Percentiles rank a stretch among this genome's conserved stretches.
phyloP scores from a whole-genome alignment of 2,329 filamentous ascomycete species.

The Mollisiaceae sp. region DNA sequence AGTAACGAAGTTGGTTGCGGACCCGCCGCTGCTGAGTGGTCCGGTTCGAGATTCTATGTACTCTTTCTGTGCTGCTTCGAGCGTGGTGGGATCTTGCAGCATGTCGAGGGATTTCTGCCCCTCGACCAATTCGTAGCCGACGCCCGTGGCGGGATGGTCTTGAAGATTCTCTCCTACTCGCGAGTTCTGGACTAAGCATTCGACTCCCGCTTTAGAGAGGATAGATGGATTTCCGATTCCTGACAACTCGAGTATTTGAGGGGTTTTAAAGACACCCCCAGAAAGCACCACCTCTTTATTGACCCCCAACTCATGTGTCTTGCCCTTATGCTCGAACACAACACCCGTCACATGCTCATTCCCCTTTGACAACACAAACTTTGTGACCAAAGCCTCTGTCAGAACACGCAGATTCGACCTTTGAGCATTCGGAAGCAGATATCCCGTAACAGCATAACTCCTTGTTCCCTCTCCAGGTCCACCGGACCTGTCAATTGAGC shows the following conservation, averaged over 20 bases:
- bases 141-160: constrained; percentile 15
- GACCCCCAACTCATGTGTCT: constrained; percentile 24
- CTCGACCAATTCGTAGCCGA: constrained; percentile 11
- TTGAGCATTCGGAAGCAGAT: constrained; percentile 26
- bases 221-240: constrained; percentile 36
- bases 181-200: constrained; percentile 23
- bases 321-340: constrained; percentile 23
- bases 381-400: constrained; percentile 84
- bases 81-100: neutral
- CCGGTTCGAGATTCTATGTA: constrained; percentile 10
- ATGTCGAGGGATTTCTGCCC: constrained; percentile 18
- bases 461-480: constrained; percentile 24
- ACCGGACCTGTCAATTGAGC: constrained; percentile 22
- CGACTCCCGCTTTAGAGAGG: constrained; percentile 27
- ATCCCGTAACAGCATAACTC: constrained; percentile 34
- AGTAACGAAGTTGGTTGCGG: constrained; percentile 4
- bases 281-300: constrained; percentile 41
- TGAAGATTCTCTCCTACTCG: constrained; percentile 34
- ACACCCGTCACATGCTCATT: constrained; percentile 26
- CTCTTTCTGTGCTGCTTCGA: neutral
- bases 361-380: constrained; percentile 50
- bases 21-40: constrained; percentile 10
- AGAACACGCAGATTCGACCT: constrained; percentile 74
- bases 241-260: constrained; percentile 45
- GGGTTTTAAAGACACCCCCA: constrained; percentile 38